phyloP scores from a whole-genome alignment of 1,284 basidiomycete genomes.

The Boletus albobrunnescens region DNA sequence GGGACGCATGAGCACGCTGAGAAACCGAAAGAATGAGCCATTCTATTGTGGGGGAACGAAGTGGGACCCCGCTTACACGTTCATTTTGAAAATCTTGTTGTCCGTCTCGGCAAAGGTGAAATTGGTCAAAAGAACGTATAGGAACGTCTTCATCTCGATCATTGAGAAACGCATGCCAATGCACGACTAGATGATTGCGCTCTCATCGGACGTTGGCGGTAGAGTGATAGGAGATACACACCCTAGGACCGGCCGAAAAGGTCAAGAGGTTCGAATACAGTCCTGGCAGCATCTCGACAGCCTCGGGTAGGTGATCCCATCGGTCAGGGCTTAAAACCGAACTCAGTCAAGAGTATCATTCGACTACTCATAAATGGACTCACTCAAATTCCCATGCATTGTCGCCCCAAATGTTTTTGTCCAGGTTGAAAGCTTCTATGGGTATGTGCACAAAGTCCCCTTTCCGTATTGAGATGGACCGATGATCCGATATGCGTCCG shows the following conservation, averaged over 20 bases:
- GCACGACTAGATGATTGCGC: constrained; percentile 51
- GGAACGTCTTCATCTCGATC: constrained; percentile 74
- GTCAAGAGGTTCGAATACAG: constrained; percentile 66
- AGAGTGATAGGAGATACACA: constrained; percentile 34
- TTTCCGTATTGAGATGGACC: constrained; percentile 52
- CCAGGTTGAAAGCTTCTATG: constrained; percentile 72
- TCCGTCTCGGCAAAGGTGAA: constrained; percentile 59
- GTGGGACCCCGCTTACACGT: constrained; percentile 52
- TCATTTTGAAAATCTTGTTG: constrained; percentile 58
- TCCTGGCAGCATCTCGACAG: constrained; percentile 57
- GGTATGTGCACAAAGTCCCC: constrained; percentile 73
- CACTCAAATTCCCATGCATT: constrained; percentile 76
- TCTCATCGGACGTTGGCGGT: not conserved
- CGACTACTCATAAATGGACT: constrained; percentile 22
- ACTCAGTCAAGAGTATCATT: not conserved
- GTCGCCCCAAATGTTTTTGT: constrained; percentile 69
- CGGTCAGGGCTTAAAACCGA: constrained; percentile 58
- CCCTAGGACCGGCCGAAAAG: constrained; percentile 76
- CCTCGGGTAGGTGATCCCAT: constrained; percentile 71
- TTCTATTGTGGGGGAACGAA: not conserved
- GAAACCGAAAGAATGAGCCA: not conserved
- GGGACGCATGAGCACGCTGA: constrained; percentile 68
- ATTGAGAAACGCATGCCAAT: constrained; percentile 75
- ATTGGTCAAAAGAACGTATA: constrained; percentile 63
- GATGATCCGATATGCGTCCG: constrained; percentile 43